Percentiles rank a stretch among this genome's conserved stretches.
phyloP scores from a whole-genome alignment of 306 rosid species.

The Dryas drummondii region DNA sequence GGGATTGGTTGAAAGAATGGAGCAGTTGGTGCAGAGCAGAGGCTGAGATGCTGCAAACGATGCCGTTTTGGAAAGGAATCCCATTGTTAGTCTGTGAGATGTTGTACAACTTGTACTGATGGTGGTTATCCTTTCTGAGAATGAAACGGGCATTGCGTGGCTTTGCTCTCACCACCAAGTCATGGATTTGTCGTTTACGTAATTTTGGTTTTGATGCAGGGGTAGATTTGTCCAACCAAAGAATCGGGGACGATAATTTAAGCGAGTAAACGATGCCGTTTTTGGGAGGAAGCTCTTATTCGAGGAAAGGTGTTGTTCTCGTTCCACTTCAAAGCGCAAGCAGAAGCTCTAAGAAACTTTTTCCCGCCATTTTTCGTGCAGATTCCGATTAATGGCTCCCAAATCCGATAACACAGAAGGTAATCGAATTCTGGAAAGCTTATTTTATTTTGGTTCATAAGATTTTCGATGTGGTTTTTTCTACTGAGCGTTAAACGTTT shows the following conservation, averaged over 20 bases:
- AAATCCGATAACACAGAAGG: conserved; percentile 78
- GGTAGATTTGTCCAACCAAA: conserved; percentile 5
- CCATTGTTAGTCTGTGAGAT: conserved; percentile 7
- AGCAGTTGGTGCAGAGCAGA: conserved; percentile 25
- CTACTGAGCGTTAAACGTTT: neutral
- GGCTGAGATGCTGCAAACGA: conserved; percentile 19
- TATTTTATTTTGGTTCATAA: neutral
- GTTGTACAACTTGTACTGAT: conserved; percentile 35
- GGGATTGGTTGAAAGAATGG: conserved; percentile 27
- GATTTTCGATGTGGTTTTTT: conserved; percentile 10
- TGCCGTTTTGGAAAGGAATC: too few species aligned
- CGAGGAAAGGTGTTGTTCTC: neutral
- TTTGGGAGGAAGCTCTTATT: neutral
- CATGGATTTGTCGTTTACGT: conserved; percentile 15
- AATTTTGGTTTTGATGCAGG: neutral
- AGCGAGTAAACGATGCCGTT: neutral
- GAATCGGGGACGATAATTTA: too few species aligned
- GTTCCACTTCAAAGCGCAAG: conserved; percentile 12
- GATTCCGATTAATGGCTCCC: conserved; percentile 67
- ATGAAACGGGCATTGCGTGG: conserved; percentile 29
- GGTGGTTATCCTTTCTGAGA: conserved; percentile 24
- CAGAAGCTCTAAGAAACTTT: conserved; percentile 11
- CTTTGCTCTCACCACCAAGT: conserved; percentile 15
- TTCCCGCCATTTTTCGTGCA: conserved; percentile 62
- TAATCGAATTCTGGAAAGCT: conserved; percentile 6